A percentile compares a stretch with the other conserved stretches of the same genome.
Conservation (phyloP, 2,329 filamentous ascomycete genomes). For the Cladosporium sp. region DNA sequence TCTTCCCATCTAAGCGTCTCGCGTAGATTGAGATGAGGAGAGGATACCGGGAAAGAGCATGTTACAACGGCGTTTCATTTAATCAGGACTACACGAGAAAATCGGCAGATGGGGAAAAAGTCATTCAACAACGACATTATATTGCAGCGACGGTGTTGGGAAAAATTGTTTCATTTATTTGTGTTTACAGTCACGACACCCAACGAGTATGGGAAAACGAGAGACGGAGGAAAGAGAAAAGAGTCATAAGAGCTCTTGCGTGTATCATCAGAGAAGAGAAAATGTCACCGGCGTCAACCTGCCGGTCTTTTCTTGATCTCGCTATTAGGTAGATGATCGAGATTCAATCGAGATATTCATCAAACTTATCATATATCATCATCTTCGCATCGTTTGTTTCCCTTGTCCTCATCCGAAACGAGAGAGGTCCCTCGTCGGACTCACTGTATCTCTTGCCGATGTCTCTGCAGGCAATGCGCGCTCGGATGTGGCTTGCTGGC, state of each 20-base stretch:
- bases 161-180: neutral
- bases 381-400: neutral
- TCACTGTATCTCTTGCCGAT: too few species aligned
- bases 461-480: too few species aligned
- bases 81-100: conserved; percentile 5
- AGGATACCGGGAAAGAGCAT: conserved; percentile 1
- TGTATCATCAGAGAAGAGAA: conserved; percentile 8
- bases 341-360: too few species aligned
- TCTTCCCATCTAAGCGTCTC: conserved; percentile 57
- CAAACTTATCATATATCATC: neutral
- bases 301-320: conserved; percentile 6
- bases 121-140: conserved; percentile 19
- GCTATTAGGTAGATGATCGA: neutral
- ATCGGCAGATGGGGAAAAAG: neutral
- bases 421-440: too few species aligned
- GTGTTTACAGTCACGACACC: neutral
- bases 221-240: neutral
- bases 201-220: neutral
- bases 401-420: too few species aligned
- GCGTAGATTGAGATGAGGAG: neutral
- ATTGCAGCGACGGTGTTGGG: conserved; percentile 17
- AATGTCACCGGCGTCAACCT: conserved; percentile 10
- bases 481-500: too few species aligned
- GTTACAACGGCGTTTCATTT: conserved; percentile 2
- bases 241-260: neutral